Evolutionary conservation across 2,329 filamentous ascomycete species (phyloP).

Genomic region (Xylaria sp.): DNA sequence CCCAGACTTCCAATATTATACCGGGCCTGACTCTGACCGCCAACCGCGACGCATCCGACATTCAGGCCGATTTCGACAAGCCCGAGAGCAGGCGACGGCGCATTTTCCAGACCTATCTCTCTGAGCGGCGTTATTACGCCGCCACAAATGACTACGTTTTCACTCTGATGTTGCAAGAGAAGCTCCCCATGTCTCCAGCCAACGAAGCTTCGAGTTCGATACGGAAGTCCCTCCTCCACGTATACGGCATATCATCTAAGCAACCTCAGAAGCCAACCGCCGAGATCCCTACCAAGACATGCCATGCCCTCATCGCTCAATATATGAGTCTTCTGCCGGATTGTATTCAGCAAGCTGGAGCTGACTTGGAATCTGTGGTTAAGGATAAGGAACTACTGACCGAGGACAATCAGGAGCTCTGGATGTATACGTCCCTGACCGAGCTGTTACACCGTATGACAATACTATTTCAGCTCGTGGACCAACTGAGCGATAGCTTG

Average conservation of each 20-base stretch:
- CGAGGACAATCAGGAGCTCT: slow-evolving; percentile 44
- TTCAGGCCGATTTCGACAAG: slow-evolving; percentile 70
- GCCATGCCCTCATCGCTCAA: slow-evolving; percentile 58
- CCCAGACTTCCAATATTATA: slow-evolving; percentile 67
- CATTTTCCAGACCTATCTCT: slow-evolving; percentile 77
- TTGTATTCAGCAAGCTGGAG: slow-evolving; percentile 62
- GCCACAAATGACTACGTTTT: slow-evolving; percentile 69
- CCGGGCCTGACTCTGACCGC: slow-evolving; percentile 61
- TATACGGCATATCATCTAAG: slow-evolving; percentile 49
- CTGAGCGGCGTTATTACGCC: slow-evolving; percentile 75
- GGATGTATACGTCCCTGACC: slow-evolving; percentile 55
- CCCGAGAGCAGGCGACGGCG: slow-evolving; percentile 71
- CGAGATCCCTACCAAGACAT: slow-evolving; percentile 52
- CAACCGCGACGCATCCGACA: slow-evolving; percentile 64
- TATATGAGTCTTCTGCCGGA: slow-evolving; percentile 61
- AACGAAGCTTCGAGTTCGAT: slow-evolving; percentile 47
- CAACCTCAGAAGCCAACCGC: slow-evolving; percentile 42
- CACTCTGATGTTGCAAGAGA: slow-evolving; percentile 60
- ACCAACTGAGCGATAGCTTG: slow-evolving; percentile 65
- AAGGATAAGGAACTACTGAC: slow-evolving; percentile 57
- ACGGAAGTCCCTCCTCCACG: slow-evolving; percentile 48
- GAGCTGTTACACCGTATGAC: slow-evolving; percentile 81
- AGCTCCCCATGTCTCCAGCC: slow-evolving; percentile 41
- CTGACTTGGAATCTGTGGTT: slow-evolving; percentile 61
- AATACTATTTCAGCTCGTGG: slow-evolving; percentile 76